Conservation (phyloP, 257 asterid genomes). For the Solanum sitiens region DNA sequence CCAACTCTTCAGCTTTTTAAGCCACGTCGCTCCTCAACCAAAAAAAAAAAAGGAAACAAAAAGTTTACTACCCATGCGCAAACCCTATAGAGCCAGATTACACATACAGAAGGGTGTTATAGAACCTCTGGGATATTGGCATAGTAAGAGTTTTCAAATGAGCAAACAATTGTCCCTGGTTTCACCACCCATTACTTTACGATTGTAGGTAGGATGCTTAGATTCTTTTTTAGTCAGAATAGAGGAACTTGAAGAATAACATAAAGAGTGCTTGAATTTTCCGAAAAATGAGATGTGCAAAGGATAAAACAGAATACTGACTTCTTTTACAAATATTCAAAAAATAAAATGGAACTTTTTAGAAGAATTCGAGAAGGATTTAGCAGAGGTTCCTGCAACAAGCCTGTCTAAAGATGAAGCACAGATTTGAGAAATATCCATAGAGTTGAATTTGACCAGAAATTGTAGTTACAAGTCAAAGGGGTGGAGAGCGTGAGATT, state of each 20-base stretch:
- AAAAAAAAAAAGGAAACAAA: not conserved
- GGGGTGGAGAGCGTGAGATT: not conserved
- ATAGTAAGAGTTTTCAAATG: not conserved
- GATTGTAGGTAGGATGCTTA: not conserved
- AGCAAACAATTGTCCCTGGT: not conserved
- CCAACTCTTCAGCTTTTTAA: not conserved
- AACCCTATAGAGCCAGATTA: not conserved
- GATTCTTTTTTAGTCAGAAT: not conserved
- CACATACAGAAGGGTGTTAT: not conserved
- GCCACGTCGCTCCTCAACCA: not conserved
- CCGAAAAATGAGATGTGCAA: not conserved
- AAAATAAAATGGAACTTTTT: not conserved
- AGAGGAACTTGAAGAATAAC: not conserved
- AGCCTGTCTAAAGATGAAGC: not conserved
- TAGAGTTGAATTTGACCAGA: not conserved
- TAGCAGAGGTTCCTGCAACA: not conserved
- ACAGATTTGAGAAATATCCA: not conserved
- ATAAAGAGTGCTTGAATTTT: not conserved
- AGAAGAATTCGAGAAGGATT: not conserved
- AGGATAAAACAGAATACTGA: not conserved
- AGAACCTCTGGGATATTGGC: not conserved
- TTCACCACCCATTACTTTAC: not conserved
- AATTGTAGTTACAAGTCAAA: not conserved
- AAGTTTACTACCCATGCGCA: not conserved
- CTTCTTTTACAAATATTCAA: not conserved